Evolutionary conservation across 768 basidiomycete species (phyloP).

Genomic region (Tricholoma terreum): DNA sequence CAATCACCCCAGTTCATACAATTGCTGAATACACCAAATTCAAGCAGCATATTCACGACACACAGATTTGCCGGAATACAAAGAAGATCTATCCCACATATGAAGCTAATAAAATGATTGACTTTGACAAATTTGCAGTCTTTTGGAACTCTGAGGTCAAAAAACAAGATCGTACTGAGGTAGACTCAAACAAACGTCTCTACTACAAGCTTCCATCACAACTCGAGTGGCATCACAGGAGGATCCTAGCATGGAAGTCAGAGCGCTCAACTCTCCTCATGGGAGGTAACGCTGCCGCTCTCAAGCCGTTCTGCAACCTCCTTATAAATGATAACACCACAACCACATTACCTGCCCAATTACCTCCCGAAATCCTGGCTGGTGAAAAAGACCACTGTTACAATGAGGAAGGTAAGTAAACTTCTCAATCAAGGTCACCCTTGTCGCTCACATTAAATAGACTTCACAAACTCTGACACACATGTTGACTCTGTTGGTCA

Average conservation of each 20-base stretch:
- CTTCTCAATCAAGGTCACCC: neutral
- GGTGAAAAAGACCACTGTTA: conserved; percentile 1
- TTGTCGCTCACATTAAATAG: neutral
- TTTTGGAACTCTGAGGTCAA: too few relatives aligned
- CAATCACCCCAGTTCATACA: conserved; percentile 1
- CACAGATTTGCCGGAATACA: too few relatives aligned
- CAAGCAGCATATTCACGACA: too few relatives aligned
- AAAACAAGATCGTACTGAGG: too few relatives aligned
- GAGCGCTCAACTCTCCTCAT: neutral
- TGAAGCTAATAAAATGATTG: too few relatives aligned
- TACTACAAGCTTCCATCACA: conserved; percentile 1
- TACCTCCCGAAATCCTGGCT: neutral
- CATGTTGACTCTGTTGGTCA: neutral
- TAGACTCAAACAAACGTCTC: neutral
- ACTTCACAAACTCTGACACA: neutral
- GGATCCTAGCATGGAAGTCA: neutral
- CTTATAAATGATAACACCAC: too few relatives aligned
- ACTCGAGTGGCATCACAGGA: neutral
- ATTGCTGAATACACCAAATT: neutral
- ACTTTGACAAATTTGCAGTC: too few relatives aligned
- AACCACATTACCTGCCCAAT: too few relatives aligned
- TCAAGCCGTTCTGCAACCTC: neutral
- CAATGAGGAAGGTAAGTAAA: neutral
- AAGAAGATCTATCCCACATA: too few relatives aligned
- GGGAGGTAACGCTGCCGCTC: neutral